Base-by-base conservation (phyloP, 345 rosid species). In the Eucalyptus caleyi region DNA sequence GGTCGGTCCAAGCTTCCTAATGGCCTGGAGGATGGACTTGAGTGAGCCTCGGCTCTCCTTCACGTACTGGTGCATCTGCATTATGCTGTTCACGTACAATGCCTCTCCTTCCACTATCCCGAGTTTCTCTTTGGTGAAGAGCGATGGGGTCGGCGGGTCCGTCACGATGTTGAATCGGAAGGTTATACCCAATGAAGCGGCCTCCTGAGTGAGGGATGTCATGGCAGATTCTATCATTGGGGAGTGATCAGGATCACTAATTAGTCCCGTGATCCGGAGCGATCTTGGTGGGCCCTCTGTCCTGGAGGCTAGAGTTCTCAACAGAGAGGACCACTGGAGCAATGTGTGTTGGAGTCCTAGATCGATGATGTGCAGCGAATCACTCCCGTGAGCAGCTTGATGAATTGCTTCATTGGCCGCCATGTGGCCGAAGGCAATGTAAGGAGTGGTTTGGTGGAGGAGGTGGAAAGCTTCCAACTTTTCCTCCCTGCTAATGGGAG, bases 41-140 rank as follows among this genome's bases (percentile, higher is more conserved):
- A 95, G 95, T 53, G 93, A 93, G 65, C 96, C 95, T 89, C 96
- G 93, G 49, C 95, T 95, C 91, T 95, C 96, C 90, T 94, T 94
- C 3, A 93, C 95, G 85, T 94, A 95, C 89, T 90, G 91, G 93
- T 96, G 97, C 91, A 96, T 88, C 86, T 94, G 94, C 95, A 93
- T 93, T 2, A 94, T 86, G 88, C 96, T 91, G 86, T 95, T 95
- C 69, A 95, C 91, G 87, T 93, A 92, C 18, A 96, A 56, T 19
- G 93, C 81, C 59, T 96, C 97, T 32, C 94, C 96, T 65, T 94
- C 95, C 87, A 88, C 91, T 67, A 95, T 34, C 37, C 87, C 56
- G 14, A 96, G 93, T 15, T 92, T 94, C 90, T 95, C 96, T 87
- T 83, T 87, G 1, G 94, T 93, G 88, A 94, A 69, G 83, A 93